Evolutionary conservation across 2,329 filamentous ascomycete genomes (phyloP), one percentile per base, ranked within the genome.

Genomic region (Emergomyces africanus): DNA sequence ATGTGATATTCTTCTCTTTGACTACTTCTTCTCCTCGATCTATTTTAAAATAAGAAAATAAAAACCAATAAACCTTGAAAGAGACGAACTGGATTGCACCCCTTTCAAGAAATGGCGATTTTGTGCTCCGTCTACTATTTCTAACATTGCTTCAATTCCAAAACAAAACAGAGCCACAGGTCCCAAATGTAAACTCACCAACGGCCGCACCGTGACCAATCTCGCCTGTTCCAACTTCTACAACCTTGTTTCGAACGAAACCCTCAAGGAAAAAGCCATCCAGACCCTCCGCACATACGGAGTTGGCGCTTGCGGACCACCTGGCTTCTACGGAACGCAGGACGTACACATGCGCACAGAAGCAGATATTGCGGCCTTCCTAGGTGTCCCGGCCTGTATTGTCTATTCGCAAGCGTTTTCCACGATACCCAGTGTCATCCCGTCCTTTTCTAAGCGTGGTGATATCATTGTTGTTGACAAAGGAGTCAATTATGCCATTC

Each of bases 311-410:
- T 99, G 94, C 71, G 94, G 94, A 23, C 94, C 94, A 20, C 94
- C 94, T 5, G 91, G 95, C 64, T 99, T 99, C 77, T 99, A 99
- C 76, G 94, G 91, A 64, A 99, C 90, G 37, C 92, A 97, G 72
- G 94, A 99, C 74, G 91, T 97, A 51, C 94, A 99, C 74, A 92
- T 96, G 83, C 94, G 95, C 78, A 90, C 90, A 18, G 94, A 99
- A 75, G 84, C 89, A 59, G 92, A 97, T 71, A 91, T 99, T 69
- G 90, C 94, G 28, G 83, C 88, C 10, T 95, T 92, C 70, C 76
- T 99, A 30, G 94, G 94, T 28, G 89, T 89, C 1, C 85, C 91
- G 58, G 86, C 87, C 37, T 95, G 90, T 70, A 97, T 99, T 65
- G 85, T 99, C 61, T 99, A 99, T 70, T 89, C 94, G 0, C 94